Base-by-base conservation (phyloP, 2,329 filamentous ascomycete genomes). In the Pseudophaeomoniella oleicola region DNA sequence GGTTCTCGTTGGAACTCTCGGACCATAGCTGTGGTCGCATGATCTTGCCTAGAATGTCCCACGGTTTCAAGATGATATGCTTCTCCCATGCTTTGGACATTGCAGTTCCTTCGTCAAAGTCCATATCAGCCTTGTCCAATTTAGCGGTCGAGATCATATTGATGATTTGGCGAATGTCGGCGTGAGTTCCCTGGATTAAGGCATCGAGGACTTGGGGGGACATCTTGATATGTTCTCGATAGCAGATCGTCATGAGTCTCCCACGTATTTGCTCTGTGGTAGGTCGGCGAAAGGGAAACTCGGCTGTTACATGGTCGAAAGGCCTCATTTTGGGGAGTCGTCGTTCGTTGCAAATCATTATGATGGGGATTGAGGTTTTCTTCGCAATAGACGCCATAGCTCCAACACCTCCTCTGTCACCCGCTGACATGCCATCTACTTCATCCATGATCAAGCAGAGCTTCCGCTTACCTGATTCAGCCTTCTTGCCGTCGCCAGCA, bases 11-110 rank as follows among this genome's bases (percentile, higher is more conserved):
- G 59, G 85, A 92, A 35, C 78, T 75, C 3, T 78, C 71, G 16
- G 82, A 71, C 58, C 96, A 98, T 59, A 94, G 75, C 27, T 85
- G 84, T 3, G 85, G 79, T 16, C 75, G 84, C 4, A 98, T 72
- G 54, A 98, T 85, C 62, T 94, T 94, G 53, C 81, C 74, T 43
- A 84, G 87, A 50, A 98, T 98, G 52, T 98, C 90, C 90, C 90
- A 98, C 0, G 90, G 90, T 59, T 96, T 96, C 38, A 98, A 65
- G 11, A 98, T 75, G 27, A 96, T 78, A 54, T 96, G 87, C 62
- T 98, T 98, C 64, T 98, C 84, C 90, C 90, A 98, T 2, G 85
- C 81, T 60, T 94, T 94, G 4, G 85, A 85, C 88, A 98, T 94
- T 37, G 81, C 69, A 58, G 94, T 94, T 51, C 83, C 78, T 53